Conservation (phyloP, 2,329 filamentous ascomycete species). For the Exserohilum turcica region DNA sequence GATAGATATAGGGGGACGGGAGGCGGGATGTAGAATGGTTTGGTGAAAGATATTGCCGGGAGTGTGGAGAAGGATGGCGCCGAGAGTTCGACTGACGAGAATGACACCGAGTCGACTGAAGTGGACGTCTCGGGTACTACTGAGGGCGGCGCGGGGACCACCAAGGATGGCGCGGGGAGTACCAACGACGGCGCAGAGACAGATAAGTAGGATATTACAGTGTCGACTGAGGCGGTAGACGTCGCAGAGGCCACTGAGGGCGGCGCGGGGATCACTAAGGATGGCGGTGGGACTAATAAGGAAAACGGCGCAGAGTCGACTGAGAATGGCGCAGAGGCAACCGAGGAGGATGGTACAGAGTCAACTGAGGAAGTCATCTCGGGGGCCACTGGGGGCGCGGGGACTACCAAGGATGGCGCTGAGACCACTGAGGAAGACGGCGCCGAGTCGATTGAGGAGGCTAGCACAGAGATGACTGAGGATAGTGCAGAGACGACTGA, state of each 20-base stretch:
- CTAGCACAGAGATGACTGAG: not conserved
- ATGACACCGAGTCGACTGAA: not conserved
- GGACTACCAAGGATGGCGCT: not conserved
- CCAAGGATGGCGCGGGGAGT: too few species aligned
- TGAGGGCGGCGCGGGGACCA: too few species aligned
- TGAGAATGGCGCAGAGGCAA: not conserved
- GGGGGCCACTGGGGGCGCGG: not conserved
- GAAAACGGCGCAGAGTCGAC: too few species aligned
- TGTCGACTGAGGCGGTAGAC: not conserved
- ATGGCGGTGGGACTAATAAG: not conserved
- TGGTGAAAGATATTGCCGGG: too few species aligned
- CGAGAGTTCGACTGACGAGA: not conserved
- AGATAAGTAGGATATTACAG: too few species aligned
- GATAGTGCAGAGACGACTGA: not conserved
- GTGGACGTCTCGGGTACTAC: too few species aligned
- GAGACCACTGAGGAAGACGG: not conserved
- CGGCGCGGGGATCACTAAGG: not conserved
- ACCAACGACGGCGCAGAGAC: too few species aligned
- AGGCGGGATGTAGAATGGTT: too few species aligned
- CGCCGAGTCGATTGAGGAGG: not conserved
- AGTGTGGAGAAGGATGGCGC: too few species aligned
- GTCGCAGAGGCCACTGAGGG: not conserved
- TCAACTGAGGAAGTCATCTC: not conserved
- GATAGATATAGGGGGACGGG: too few species aligned
- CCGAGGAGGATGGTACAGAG: too few species aligned